Conservation (phyloP, 140 eudicot species). For the Erigeron philadelphicus region DNA sequence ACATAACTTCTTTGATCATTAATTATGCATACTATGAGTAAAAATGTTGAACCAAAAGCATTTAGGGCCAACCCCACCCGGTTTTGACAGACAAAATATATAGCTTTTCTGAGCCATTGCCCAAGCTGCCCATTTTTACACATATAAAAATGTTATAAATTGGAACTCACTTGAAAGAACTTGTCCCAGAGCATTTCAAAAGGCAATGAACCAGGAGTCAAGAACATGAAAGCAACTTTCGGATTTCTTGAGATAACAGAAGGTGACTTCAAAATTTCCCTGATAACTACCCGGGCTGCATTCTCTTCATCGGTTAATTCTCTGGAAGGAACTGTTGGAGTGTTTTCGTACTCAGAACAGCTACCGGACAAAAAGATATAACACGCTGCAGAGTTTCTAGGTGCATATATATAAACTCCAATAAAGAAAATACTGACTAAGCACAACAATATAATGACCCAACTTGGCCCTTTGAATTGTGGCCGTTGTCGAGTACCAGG, state of each 20-base stretch:
- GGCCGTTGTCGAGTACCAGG: constrained; percentile 47
- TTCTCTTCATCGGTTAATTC: constrained; percentile 58
- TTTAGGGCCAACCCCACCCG: too few relatives aligned
- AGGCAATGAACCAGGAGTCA: constrained; percentile 54
- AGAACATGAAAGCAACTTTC: constrained; percentile 60
- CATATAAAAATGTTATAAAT: neutral
- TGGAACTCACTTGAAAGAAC: constrained; percentile 48
- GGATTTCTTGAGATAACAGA: constrained; percentile 32
- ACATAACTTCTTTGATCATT: neutral
- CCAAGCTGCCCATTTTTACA: constrained; percentile 8
- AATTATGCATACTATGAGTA: neutral
- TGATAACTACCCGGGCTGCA: constrained; percentile 50
- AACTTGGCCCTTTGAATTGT: constrained; percentile 42
- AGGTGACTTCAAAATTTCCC: constrained; percentile 47
- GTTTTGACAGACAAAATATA: neutral
- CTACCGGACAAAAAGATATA: constrained; percentile 45
- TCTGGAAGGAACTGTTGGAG: constrained; percentile 38
- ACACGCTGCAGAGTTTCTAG: constrained; percentile 39
- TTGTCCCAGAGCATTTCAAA: constrained; percentile 65
- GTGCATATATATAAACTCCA: constrained; percentile 41
- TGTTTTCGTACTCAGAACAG: constrained; percentile 34
- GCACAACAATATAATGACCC: constrained; percentile 35
- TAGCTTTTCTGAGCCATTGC: neutral
- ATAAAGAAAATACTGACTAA: constrained; percentile 44
- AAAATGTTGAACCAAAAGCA: neutral